Percentiles rank a stretch among this genome's conserved stretches.
Conservation (phyloP, 2,329 filamentous ascomycete species). For the Penicillium aurantiogriseum region DNA sequence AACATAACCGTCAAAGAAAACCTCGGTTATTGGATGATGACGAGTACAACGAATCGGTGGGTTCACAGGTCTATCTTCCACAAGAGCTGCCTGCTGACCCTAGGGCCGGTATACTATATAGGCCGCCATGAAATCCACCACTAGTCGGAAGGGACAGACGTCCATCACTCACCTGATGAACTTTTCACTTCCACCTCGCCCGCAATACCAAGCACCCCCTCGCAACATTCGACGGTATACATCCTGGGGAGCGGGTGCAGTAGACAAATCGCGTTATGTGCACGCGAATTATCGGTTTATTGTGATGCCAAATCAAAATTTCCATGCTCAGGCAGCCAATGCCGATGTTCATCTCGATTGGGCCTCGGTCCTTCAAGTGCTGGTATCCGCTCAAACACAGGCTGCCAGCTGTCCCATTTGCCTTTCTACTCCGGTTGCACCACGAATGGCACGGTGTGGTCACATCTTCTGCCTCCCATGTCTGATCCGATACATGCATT, state of each 20-base stretch:
- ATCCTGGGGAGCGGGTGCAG: constrained; percentile 77
- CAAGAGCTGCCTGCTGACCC: constrained; percentile 17
- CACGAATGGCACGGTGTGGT: constrained; percentile 94
- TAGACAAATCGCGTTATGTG: constrained; percentile 87
- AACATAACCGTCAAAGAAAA: constrained; percentile 78
- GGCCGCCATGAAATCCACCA: constrained; percentile 63
- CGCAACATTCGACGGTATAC: constrained; percentile 67
- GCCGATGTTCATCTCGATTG: constrained; percentile 89
- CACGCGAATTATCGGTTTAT: constrained; percentile 98
- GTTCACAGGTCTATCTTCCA: constrained; percentile 31
- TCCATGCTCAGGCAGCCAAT: constrained; percentile 76
- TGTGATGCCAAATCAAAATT: constrained; percentile 77
- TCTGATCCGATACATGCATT: constrained; percentile 92
- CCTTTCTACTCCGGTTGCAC: constrained; percentile 85
- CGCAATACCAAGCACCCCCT: constrained; percentile 57
- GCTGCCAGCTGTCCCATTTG: constrained; percentile 90
- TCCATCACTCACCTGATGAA: constrained; percentile 97
- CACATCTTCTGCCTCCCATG: constrained; percentile 97
- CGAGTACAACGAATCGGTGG: constrained; percentile 75
- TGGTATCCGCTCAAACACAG: constrained; percentile 88
- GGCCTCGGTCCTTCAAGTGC: constrained; percentile 83
- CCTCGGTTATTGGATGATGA: constrained; percentile 78
- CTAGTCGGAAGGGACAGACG: constrained; percentile 82
- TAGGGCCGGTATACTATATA: constrained; percentile 25
- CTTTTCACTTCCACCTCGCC: constrained; percentile 76